Base-by-base conservation (phyloP, 2,329 filamentous ascomycete species). In the Emergomyces orientalis region DNA sequence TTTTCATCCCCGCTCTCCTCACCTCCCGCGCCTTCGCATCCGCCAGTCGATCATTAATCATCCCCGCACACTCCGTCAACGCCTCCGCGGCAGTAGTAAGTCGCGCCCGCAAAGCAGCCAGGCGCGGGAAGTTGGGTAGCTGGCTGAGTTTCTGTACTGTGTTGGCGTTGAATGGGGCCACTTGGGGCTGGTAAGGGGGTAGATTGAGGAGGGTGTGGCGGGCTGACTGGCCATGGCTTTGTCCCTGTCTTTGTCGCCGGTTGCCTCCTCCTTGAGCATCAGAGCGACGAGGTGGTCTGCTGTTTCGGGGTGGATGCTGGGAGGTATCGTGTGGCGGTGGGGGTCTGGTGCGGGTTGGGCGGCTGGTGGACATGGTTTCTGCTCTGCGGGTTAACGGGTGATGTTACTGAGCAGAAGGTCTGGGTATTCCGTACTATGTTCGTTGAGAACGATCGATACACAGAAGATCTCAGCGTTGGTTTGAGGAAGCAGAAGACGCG, bases 31-130 rank as follows among this genome's bases (percentile, higher is more conserved):
- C 59, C 70, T 75, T 66, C 69, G 75, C 67, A 70, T 78, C 75
- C 1, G 69, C 67, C 2, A 84, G 69, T 14, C 78, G 78, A 63
- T 87, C 85, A 63, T 86, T 86, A 45, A 84, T 77, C n/a, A 80
- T 78, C 2, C 76, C 80, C 0, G 81, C 83, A 1, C 77, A 75
- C 5, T 77, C 73, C 1, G 77, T 79, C 5, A 88, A 71, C n/a
- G 75, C 73, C 1, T 75, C 69, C 1, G 76, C 75, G 0, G 82
- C 81, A 34, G 77, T 70, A 27, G 75, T 72, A 30, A 85, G 72
- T 52, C 84, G 79, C 1, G 75, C 75, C 49, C 80, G 79, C 0
- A 86, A 73, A 22, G 76, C 75, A 1, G 71, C 68, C 9, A 81
- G 70, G 22, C 77, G 72, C 11, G 77, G 72, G 3, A 73, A 73